Conservation (phyloP, 139 green algal species). For the Pseudopediastrum boryanum region DNA sequence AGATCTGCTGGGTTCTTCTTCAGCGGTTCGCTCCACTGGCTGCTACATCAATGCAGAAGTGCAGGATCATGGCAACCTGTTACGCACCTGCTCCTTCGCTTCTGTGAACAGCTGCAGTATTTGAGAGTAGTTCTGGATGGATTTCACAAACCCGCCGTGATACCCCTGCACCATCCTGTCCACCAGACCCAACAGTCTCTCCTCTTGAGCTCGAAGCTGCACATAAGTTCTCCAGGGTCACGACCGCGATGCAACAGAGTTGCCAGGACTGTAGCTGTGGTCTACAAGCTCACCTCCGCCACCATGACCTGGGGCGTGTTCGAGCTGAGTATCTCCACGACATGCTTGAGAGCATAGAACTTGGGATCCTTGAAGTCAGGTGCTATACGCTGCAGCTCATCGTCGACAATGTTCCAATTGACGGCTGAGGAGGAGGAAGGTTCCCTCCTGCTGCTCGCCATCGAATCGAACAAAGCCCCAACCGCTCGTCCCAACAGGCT, state of each 20-base stretch:
- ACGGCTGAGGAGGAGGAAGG: too few species aligned
- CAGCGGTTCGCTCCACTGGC: too few species aligned
- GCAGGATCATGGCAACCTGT: too few species aligned
- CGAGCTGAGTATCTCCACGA: constrained; percentile 75
- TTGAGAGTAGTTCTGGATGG: constrained; percentile 87
- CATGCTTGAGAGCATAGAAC: constrained; percentile 80
- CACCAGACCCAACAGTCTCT: constrained; percentile 61
- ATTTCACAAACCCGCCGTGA: constrained; percentile 83
- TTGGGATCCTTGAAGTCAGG: constrained; percentile 61
- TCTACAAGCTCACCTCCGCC: constrained; percentile 49
- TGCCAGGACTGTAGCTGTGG: background rate
- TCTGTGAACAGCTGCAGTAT: constrained; percentile 85
- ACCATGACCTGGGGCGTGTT: constrained; percentile 59
- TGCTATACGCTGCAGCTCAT: constrained; percentile 52
- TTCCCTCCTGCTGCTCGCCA: too few species aligned
- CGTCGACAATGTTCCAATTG: constrained; percentile 70
- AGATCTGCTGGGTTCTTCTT: too few species aligned
- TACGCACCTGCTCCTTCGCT: constrained; percentile 67
- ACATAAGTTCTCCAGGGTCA: too few species aligned
- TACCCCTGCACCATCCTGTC: constrained; percentile 74
- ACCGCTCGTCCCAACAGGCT: too few species aligned
- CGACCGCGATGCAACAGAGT: background rate
- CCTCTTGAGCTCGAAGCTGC: constrained; percentile 67
- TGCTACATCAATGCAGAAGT: too few species aligned
- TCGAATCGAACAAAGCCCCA: too few species aligned